Conservation (phyloP, 768 basidiomycete species). For the Suillus paluster region DNA sequence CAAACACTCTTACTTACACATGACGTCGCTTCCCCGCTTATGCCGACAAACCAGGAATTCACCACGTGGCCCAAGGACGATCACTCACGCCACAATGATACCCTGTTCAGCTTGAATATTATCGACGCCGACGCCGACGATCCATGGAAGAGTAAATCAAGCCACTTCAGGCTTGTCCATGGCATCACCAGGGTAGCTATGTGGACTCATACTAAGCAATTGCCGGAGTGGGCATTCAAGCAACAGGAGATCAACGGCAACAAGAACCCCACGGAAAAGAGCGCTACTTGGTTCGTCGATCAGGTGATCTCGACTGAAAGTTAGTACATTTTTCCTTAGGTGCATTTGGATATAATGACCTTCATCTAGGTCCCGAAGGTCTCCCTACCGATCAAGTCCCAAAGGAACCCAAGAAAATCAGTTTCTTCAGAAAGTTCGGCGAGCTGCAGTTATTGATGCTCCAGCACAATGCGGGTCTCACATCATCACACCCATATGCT, state of each 20-base stretch:
- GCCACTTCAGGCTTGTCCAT: slow-evolving; percentile 91
- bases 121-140: slow-evolving; percentile 77
- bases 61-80: slow-evolving; percentile 90
- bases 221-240: slow-evolving; percentile 97
- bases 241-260: slow-evolving; percentile 99
- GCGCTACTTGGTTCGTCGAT: slow-evolving; percentile 88
- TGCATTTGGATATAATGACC: slow-evolving; percentile 1
- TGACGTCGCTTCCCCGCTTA: slow-evolving; percentile 95
- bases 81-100: slow-evolving; percentile 79
- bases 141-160: slow-evolving; percentile 91
- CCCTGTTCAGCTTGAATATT: slow-evolving; percentile 80
- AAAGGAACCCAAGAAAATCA: slow-evolving; percentile 80
- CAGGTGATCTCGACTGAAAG: slow-evolving; percentile 76
- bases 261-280: slow-evolving; percentile 84
- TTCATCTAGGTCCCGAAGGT: slow-evolving; percentile 50
- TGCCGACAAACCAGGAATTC: slow-evolving; percentile 98
- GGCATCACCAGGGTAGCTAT: slow-evolving; percentile 88
- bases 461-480: slow-evolving; percentile 98
- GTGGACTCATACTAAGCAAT: slow-evolving; percentile 85
- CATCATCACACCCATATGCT: slow-evolving; percentile 97
- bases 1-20: slow-evolving; percentile 87
- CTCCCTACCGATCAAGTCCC: slow-evolving; percentile 53
- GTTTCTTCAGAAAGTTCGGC: slow-evolving; percentile 93
- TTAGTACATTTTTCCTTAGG: slow-evolving; percentile 42
- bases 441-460: slow-evolving; percentile 96